phyloP scores from a whole-genome alignment of 2,329 filamentous ascomycete genomes.

The Pseudogymnoascus sp. region DNA sequence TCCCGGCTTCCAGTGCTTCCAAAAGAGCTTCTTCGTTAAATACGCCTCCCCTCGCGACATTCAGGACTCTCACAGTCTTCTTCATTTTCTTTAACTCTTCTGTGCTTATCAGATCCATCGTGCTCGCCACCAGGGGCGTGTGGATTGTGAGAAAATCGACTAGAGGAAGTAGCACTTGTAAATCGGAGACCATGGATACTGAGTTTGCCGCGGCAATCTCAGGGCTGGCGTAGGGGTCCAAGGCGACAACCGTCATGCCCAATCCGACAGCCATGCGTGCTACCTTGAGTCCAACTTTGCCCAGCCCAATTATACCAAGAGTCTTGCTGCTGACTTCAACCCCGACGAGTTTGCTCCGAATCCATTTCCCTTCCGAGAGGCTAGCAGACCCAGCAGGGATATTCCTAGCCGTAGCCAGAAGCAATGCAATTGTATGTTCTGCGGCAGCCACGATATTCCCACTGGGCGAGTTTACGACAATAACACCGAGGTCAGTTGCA shows the following conservation, averaged over 20 bases:
- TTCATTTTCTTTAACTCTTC: constrained; percentile 65
- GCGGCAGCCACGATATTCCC: constrained; percentile 77
- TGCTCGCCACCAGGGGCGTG: constrained; percentile 70
- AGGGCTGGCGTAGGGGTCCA: constrained; percentile 69
- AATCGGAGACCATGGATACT: constrained; percentile 50
- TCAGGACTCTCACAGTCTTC: constrained; percentile 62
- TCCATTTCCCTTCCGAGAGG: constrained; percentile 66
- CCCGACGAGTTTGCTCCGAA: constrained; percentile 64
- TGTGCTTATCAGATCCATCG: constrained; percentile 62
- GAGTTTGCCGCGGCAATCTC: constrained; percentile 62
- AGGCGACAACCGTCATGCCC: constrained; percentile 66
- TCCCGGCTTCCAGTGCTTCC: constrained; percentile 59
- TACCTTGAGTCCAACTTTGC: constrained; percentile 77
- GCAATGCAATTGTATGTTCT: constrained; percentile 66
- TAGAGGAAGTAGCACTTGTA: constrained; percentile 53
- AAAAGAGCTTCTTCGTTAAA: constrained; percentile 70
- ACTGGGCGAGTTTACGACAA: constrained; percentile 71
- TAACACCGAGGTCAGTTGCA: constrained; percentile 64
- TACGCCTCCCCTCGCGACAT: constrained; percentile 72
- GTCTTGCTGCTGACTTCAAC: constrained; percentile 72
- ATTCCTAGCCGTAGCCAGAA: constrained; percentile 67
- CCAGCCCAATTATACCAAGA: constrained; percentile 67
- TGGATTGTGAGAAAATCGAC: constrained; percentile 76
- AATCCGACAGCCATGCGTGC: constrained; percentile 70
- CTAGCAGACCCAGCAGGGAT: constrained; percentile 61